phyloP scores from a whole-genome alignment of 306 rosid species.

The Rubus parviflorus region DNA sequence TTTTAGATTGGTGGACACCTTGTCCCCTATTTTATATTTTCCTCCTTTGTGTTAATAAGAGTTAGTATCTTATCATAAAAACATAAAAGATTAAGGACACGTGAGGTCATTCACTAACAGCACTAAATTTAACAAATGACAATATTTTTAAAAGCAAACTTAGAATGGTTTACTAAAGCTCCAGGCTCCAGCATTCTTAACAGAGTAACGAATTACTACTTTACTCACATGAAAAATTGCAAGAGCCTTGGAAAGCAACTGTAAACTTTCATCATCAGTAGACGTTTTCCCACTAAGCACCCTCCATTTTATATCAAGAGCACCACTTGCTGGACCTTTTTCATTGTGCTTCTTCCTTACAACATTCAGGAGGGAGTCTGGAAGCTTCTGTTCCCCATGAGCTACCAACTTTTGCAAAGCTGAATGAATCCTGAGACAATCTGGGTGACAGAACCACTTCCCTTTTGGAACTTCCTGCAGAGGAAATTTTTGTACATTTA shows the following conservation, averaged over 20 bases:
- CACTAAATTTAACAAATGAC: background rate
- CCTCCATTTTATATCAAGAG: constrained; percentile 69
- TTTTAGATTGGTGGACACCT: background rate
- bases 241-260: constrained; percentile 58
- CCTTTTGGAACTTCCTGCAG: constrained; percentile 72
- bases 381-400: constrained; percentile 49
- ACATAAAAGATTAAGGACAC: background rate
- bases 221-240: constrained; percentile 69
- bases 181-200: background rate
- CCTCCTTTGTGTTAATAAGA: too few species aligned
- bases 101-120: background rate
- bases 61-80: too few species aligned
- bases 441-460: constrained; percentile 68
- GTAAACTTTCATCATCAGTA: constrained; percentile 37
- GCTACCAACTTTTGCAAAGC: constrained; percentile 50
- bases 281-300: constrained; percentile 57
- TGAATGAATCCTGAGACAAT: constrained; percentile 44
- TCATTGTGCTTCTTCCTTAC: constrained; percentile 49
- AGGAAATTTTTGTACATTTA: constrained; percentile 3
- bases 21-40: background rate
- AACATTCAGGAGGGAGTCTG: constrained; percentile 43
- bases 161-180: background rate
- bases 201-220: background rate
- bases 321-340: constrained; percentile 31
- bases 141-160: background rate